Percentiles rank a stretch among this genome's conserved stretches.
Conservation (phyloP, 371 early-diverging fungal species). For the Zopfochytrium polystomum region DNA sequence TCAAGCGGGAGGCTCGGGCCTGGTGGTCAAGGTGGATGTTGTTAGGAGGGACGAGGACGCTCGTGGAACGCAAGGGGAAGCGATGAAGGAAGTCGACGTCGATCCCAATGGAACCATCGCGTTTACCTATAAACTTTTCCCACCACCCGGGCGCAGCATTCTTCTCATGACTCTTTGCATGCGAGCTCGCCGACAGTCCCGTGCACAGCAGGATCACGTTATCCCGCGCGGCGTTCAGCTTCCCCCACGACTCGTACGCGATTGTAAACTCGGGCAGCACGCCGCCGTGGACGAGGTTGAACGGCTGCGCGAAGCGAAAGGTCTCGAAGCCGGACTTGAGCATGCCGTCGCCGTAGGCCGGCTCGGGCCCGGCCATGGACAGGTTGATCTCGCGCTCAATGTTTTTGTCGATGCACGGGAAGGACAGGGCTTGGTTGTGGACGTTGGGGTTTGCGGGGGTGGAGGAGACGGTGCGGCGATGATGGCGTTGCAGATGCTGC, state of each 20-base stretch:
- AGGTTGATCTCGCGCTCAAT: constrained; percentile 14
- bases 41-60: too few relatives aligned
- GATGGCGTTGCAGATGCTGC: too few relatives aligned
- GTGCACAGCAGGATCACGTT: constrained; percentile 86
- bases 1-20: constrained; percentile 86
- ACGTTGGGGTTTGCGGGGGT: too few relatives aligned
- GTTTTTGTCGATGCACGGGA: constrained; percentile 39
- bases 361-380: constrained; percentile 75
- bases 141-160: constrained; percentile 92
- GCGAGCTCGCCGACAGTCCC: constrained; percentile 56
- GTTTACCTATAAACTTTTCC: constrained; percentile 87
- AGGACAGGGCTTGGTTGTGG: too few relatives aligned
- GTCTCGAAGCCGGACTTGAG: constrained; percentile 77
- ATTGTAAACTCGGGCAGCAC: constrained; percentile 71
- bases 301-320: constrained; percentile 65
- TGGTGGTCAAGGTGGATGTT: not conserved
- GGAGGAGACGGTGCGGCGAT: too few relatives aligned
- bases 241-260: constrained; percentile 93
- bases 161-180: constrained; percentile 42
- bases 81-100: not conserved
- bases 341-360: constrained; percentile 79
- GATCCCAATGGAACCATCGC: too few relatives aligned
- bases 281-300: constrained; percentile 81
- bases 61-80: not conserved
- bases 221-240: constrained; percentile 68